Evolutionary conservation across 495 filamentous ascomycete species (phyloP).

Genomic region (Massariosphaeria phaeospora): DNA sequence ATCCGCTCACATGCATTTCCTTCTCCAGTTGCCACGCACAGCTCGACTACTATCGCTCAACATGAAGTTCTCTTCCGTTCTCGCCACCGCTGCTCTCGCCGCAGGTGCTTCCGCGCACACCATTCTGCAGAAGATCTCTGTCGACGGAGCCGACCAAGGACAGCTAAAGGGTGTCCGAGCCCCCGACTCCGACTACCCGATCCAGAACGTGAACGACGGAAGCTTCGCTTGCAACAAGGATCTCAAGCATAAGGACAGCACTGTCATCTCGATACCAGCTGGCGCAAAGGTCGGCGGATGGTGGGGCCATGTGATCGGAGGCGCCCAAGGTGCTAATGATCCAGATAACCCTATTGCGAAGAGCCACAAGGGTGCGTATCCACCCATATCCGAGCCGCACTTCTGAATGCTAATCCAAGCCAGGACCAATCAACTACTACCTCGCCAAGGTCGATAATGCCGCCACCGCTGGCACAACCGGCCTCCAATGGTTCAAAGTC

Average conservation of each 20-base stretch:
- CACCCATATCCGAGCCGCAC: too few species aligned
- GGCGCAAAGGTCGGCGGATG: constrained; percentile 45
- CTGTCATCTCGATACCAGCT: constrained; percentile 43
- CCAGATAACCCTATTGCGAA: constrained; percentile 48
- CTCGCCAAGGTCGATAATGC: constrained; percentile 19
- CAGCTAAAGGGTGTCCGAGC: constrained; percentile 51
- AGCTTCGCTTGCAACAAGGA: constrained; percentile 32
- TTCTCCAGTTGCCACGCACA: not conserved
- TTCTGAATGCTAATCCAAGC: not conserved
- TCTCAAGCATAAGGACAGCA: constrained; percentile 38
- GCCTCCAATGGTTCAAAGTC: constrained; percentile 20
- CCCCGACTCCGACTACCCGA: constrained; percentile 51
- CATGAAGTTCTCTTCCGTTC: constrained; percentile 1
- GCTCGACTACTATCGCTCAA: too few species aligned
- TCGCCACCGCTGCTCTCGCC: not conserved
- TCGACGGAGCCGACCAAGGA: constrained; percentile 52
- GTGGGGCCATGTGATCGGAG: constrained; percentile 52
- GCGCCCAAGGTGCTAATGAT: constrained; percentile 45
- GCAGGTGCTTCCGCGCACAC: constrained; percentile 25
- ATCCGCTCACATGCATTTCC: not conserved
- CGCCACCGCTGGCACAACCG: constrained; percentile 11
- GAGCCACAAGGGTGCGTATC: constrained; percentile 42
- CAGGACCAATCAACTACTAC: constrained; percentile 21
- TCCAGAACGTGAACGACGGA: constrained; percentile 44
- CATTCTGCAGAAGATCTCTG: constrained; percentile 45